A percentile compares a stretch with the other conserved stretches of the same genome.
phyloP scores from a whole-genome alignment of 805 yeast species.

The Yamadazyma olivae region DNA sequence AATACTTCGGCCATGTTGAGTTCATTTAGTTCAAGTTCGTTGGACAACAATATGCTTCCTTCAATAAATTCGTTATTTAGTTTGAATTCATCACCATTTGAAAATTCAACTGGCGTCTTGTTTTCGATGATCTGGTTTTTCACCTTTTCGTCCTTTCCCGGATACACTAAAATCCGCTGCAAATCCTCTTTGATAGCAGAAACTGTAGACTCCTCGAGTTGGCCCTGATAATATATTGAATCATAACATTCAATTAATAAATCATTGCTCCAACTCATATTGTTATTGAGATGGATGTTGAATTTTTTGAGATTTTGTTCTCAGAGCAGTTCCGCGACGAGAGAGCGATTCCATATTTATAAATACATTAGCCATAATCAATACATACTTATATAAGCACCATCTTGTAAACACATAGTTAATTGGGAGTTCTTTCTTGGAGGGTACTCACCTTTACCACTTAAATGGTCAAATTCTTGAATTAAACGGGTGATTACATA shows the following conservation, averaged over 20 bases:
- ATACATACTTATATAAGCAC: constrained; percentile 13
- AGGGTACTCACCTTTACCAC: constrained; percentile 20
- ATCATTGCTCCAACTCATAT: constrained; percentile 38
- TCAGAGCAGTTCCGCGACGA: no score
- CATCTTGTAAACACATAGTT: constrained; percentile 25
- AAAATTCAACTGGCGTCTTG: constrained; percentile 38
- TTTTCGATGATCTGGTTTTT: constrained; percentile 43
- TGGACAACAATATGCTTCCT: constrained; percentile 57
- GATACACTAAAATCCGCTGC: constrained; percentile 35
- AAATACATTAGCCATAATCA: no score
- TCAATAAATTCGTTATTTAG: constrained; percentile 66
- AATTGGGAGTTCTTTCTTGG: constrained; percentile 26
- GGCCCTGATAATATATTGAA: constrained; percentile 30
- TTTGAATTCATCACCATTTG: constrained; percentile 55
- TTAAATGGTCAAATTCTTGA: constrained; percentile 19
- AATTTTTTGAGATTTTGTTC: no score
- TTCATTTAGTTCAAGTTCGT: constrained; percentile 61
- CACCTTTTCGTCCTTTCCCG: constrained; percentile 44
- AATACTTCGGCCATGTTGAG: constrained; percentile 69
- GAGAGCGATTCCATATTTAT: no score
- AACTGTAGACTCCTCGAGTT: constrained; percentile 21
- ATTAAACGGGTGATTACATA: constrained; percentile 38
- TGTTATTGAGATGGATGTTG: background rate
- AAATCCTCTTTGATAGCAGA: constrained; percentile 45
- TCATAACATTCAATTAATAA: constrained; percentile 45